These are phyloP conservation scores for Lagenaria siceraria DNA, from an alignment of 306 rosid species.

Conservation along the genomic window DNA sequence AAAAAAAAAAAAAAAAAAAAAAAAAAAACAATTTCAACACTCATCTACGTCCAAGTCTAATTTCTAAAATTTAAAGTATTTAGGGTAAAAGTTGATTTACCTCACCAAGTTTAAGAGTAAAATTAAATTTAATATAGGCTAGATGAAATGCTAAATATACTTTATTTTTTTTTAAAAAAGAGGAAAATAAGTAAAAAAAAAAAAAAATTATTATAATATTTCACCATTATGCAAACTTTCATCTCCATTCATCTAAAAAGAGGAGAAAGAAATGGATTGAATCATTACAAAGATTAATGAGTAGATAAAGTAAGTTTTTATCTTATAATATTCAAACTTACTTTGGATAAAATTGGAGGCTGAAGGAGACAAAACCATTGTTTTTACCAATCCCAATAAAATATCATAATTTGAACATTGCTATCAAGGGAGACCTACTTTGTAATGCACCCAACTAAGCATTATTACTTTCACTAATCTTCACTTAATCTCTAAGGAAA, in stretches of 20 bases:
- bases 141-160: too few relatives aligned
- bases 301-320: neutral
- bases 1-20: too few relatives aligned
- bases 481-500: neutral
- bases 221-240: neutral
- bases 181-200: too few relatives aligned
- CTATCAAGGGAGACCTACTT: constrained; percentile 3
- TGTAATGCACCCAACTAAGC: neutral
- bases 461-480: constrained; percentile 4
- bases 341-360: neutral
- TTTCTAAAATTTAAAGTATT: too few relatives aligned
- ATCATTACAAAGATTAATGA: neutral
- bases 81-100: too few relatives aligned
- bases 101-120: too few relatives aligned
- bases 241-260: neutral
- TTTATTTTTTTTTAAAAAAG: too few relatives aligned
- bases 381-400: neutral
- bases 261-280: neutral
- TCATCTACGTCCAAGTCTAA: too few relatives aligned
- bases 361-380: neutral
- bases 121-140: neutral
- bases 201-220: neutral
- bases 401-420: neutral
- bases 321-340: neutral
- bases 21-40: too few relatives aligned